phyloP scores from a whole-genome alignment of 208 protist genomes.

The Acanthamoeba sp. region DNA sequence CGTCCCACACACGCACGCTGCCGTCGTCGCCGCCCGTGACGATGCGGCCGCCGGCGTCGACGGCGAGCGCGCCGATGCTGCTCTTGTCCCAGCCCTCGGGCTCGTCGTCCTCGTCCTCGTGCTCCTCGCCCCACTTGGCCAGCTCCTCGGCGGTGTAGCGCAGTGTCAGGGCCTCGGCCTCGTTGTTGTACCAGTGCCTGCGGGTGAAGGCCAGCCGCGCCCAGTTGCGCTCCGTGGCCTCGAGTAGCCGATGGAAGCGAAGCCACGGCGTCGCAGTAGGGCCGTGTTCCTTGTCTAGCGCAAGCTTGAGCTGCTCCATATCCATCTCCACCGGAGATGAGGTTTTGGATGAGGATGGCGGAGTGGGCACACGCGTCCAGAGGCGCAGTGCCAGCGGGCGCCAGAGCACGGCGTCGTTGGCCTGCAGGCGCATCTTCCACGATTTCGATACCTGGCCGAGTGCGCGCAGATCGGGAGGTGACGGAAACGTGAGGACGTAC shows the following conservation, averaged over 20 bases:
- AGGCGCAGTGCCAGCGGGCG: neutral
- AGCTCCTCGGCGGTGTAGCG: slow-evolving; percentile 24
- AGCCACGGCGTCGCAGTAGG: neutral
- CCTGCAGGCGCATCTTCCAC: neutral
- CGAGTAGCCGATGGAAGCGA: neutral
- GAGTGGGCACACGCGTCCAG: neutral
- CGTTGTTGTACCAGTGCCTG: slow-evolving; percentile 5
- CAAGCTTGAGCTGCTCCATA: neutral
- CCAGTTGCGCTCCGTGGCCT: neutral
- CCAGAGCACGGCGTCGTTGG: slow-evolving; percentile 5
- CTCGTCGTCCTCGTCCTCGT: neutral
- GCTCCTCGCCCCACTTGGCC: neutral
- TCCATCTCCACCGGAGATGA: neutral
- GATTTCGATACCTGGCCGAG: neutral
- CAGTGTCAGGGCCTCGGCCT: neutral
- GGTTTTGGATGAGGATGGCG: neutral
- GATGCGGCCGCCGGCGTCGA: neutral
- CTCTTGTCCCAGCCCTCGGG: slow-evolving; percentile 41
- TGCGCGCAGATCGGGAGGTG: neutral
- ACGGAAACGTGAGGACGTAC: neutral
- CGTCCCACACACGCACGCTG: slow-evolving; percentile 12
- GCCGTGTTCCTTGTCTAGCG: neutral
- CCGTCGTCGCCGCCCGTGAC: slow-evolving; percentile 37
- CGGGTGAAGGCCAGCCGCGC: neutral
- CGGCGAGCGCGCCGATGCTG: neutral